phyloP scores from a whole-genome alignment of 2,329 filamentous ascomycete genomes.

The Ascochyta fabae region DNA sequence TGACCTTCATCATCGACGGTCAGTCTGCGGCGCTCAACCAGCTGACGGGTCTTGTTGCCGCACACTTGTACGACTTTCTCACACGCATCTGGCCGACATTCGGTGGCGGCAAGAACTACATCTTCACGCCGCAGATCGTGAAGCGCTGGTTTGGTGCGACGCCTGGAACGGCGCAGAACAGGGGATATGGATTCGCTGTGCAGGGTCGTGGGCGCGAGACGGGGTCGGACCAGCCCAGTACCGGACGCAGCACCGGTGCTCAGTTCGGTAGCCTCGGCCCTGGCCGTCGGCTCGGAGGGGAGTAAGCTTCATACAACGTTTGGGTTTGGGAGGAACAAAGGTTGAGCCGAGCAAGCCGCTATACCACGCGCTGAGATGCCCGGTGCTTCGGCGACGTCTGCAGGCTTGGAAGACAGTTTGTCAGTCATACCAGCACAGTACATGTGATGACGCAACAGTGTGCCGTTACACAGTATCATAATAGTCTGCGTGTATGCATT shows the following conservation, averaged over 20 bases:
- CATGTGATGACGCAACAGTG: not conserved
- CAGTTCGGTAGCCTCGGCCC: constrained; percentile 37
- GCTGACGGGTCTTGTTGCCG: constrained; percentile 79
- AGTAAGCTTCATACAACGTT: not conserved
- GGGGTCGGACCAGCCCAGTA: constrained; percentile 22
- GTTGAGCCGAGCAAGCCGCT: too few species aligned
- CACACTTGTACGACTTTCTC: constrained; percentile 90
- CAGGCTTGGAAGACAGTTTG: not conserved
- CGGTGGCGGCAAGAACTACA: constrained; percentile 78
- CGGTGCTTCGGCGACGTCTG: not conserved
- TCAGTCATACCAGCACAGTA: not conserved
- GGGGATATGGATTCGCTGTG: constrained; percentile 69
- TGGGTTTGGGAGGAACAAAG: not conserved
- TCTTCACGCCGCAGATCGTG: constrained; percentile 76
- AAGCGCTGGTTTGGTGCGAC: constrained; percentile 67
- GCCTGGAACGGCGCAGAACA: constrained; percentile 54
- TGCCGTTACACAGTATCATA: too few species aligned
- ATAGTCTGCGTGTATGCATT: not conserved
- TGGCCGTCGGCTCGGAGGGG: constrained; percentile 41
- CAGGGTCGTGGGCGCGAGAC: constrained; percentile 39
- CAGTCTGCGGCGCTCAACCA: constrained; percentile 66
- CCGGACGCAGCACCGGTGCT: constrained; percentile 38
- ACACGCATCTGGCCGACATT: constrained; percentile 87
- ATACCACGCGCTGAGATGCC: not conserved
- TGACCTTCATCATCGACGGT: constrained; percentile 74